Percentiles rank a stretch among this genome's conserved stretches.
Evolutionary conservation across 2,329 filamentous ascomycete genomes (phyloP).

Genomic region (Pestalotiopsis sp.): DNA sequence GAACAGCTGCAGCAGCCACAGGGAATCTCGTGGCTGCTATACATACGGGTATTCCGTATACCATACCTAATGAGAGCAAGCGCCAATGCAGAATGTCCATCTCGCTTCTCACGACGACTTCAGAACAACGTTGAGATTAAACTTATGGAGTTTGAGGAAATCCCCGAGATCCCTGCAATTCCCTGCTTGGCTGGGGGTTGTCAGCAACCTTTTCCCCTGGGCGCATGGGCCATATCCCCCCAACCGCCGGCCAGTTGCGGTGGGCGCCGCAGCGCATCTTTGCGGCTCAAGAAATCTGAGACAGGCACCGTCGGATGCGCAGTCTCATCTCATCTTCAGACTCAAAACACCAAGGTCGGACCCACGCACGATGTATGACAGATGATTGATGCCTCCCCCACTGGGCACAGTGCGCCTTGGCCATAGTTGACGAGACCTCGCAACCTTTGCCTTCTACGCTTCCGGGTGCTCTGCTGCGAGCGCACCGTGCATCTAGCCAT

Average conservation of each 20-base stretch:
- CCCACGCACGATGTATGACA: not conserved
- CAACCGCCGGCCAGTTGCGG: not conserved
- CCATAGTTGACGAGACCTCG: not conserved
- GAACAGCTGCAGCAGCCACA: not conserved
- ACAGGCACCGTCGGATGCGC: constrained; percentile 27
- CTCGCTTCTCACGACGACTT: not conserved
- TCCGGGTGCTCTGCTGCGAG: not conserved
- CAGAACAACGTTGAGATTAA: constrained; percentile 7
- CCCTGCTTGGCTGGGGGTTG: not conserved
- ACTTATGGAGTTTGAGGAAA: constrained; percentile 11
- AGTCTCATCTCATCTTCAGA: constrained; percentile 31
- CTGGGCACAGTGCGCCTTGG: not conserved
- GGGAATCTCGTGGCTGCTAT: not conserved
- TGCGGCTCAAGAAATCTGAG: constrained; percentile 27
- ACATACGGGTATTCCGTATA: not conserved
- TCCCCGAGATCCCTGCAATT: constrained; percentile 1
- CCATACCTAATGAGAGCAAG: not conserved
- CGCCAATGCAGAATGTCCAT: too few species aligned
- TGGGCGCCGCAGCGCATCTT: constrained; percentile 11
- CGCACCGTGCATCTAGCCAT: not conserved
- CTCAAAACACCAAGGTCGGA: constrained; percentile 15
- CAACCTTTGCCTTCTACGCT: not conserved
- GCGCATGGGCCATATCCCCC: not conserved
- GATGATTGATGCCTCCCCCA: not conserved
- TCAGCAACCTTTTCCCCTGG: not conserved